Base-by-base conservation (phyloP, 2,329 filamentous ascomycete species). In the Sordariomycetes sp. region DNA sequence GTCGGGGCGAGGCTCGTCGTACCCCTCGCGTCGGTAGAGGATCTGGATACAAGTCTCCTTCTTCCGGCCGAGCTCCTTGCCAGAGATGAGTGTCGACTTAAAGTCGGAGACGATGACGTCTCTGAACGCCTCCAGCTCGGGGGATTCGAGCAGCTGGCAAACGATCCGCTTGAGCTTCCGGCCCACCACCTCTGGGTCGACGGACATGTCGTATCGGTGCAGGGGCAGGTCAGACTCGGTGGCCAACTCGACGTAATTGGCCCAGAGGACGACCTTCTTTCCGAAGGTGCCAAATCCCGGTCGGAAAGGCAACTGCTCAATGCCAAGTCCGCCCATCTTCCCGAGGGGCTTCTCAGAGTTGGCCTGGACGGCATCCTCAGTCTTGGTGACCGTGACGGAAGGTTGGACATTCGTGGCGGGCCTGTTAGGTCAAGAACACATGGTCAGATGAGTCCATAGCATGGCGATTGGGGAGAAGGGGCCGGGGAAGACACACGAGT, bases 241-340 rank as follows among this genome's bases (percentile, higher is more conserved):
- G 6, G 70, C 64, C 55, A 83, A 59, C 1, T 68, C 68, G 62
- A 81, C 82, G 62, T 79, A 83, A 65, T 84, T 83, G 5, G 79
- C 71, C 78, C 79, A 82, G 0, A 83, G 68, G 1, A 69, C 62
- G 2, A 80, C 73, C 0, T 65, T 52, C 1, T 54, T 66, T 3
- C 80, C 81, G 3, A 61, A 63, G 3, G 65, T 71, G 24, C 79
- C 79, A 61, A 75, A 82, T 1, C 73, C 74, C 20, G 80, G 80
- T 1, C 80, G 74, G 4, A 65, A 59, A 2, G 80, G 77, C 52
- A 82, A 57, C 11, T 61, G n/a, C 14, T 20, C 22, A 14, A 57
- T 25, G 28, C 24, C 35, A 18, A 57, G 55, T 11, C 64, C 61
- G 3, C 3, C 22, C 5, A 37, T 1, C 16, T 57, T 32, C 18